Base-by-base conservation (phyloP, 768 basidiomycete species). In the Auriscalpium vulgare region DNA sequence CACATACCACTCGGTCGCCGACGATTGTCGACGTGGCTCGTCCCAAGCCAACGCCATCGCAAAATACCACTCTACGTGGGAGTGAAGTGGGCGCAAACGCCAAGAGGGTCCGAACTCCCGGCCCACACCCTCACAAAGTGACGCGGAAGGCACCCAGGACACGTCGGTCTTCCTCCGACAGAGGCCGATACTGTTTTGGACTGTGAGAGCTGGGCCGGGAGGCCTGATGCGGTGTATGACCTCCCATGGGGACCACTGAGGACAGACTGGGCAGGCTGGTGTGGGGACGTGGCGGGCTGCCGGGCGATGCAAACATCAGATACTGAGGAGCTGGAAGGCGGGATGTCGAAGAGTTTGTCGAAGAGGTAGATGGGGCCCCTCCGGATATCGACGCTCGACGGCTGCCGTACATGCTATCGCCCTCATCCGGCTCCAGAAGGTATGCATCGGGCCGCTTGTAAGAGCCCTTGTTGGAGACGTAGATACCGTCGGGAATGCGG, bases 401-500 rank as follows among this genome's bases (percentile, higher is more conserved):
- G 23, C 49, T 55, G 55, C 61, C 56, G 52, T 66, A 65, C 50
- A 63, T 49, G 40, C 56, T 59, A 29, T 66, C 64, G n/a, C 53
- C 56, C 38, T 65, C 60, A 47, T 67, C 68, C 29, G 65, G 61
- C 46, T 66, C 68, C 17, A 64, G 66, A 34, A 66, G 57, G 35
- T 63, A 54, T 44, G 66, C 65, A n/a, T 59, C 62, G 21, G 65
- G 58, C 53, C 63, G 61, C 57, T 66, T 59, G 47, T 64, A 65
- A 44, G 64, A 69, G 10, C 68, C 69, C 53, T 87, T 88, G 65
- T 82, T 85, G 58, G 85, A 88, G 45, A 80, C 74, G 65, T 87
- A 90, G n/a, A 90, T 71, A 3, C 85, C 84, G 55, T 78, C 78
- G 4, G 88, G 87, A 34, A 87, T 81, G 17, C 77, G 77, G 55